Evolutionary conservation across 345 rosid genomes (phyloP).

Genomic region (Mercurialis annua): DNA sequence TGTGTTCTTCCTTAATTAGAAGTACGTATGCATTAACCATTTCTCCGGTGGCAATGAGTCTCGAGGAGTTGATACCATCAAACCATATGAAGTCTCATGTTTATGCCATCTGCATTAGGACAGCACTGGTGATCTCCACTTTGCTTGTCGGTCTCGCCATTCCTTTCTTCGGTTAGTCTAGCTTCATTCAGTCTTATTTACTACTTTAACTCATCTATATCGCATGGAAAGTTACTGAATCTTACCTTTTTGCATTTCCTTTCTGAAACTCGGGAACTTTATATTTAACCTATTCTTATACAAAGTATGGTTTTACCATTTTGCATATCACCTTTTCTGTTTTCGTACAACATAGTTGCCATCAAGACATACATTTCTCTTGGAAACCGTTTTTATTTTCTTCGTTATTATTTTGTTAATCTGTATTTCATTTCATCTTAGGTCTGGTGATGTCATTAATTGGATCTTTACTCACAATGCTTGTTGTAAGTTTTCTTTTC

Average conservation of each 20-base stretch:
- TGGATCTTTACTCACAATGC: constrained; percentile 89
- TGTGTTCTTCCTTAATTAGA: constrained; percentile 35
- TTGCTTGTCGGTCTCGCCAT: constrained; percentile 69
- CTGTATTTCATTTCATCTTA: constrained; percentile 23
- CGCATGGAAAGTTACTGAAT: too few species aligned
- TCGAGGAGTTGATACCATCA: constrained; percentile 84
- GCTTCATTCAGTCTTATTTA: background rate
- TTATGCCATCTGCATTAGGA: constrained; percentile 64
- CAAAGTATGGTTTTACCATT: too few species aligned
- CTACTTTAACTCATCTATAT: background rate
- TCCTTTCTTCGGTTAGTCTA: constrained; percentile 77
- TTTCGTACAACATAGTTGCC: too few species aligned
- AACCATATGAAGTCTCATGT: constrained; percentile 50
- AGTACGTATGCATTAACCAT: constrained; percentile 81
- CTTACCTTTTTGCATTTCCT: background rate
- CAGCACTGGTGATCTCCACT: constrained; percentile 69
- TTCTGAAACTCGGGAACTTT: too few species aligned
- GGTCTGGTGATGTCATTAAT: constrained; percentile 84
- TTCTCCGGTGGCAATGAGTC: constrained; percentile 91
- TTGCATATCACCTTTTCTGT: too few species aligned
- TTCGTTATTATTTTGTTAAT: background rate
- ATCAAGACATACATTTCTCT: too few species aligned
- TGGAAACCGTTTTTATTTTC: background rate
- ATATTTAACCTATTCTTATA: too few species aligned
- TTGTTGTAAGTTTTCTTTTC: constrained; percentile 57